Conservation (phyloP, 371 early-diverging fungal genomes). For the Syncephalastrum sp. region DNA sequence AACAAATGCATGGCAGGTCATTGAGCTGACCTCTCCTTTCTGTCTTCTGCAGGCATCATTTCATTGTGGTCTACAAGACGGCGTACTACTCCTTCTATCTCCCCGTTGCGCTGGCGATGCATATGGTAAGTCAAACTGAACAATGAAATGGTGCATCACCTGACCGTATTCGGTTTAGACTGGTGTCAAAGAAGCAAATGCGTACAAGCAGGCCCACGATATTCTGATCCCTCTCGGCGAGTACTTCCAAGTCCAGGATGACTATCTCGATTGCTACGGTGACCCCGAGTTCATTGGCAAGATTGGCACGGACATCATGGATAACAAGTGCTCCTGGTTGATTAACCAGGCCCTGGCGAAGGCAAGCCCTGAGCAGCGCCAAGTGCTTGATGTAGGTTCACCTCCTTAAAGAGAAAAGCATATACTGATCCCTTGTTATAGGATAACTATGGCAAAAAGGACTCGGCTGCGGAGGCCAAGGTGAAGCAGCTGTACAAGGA, state of each 20-base stretch:
- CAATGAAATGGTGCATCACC: not conserved
- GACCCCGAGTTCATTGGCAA: slow-evolving; percentile 93
- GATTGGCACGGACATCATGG: slow-evolving; percentile 98
- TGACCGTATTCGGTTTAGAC: slow-evolving; percentile 32
- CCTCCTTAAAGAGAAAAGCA: not conserved
- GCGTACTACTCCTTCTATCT: slow-evolving; percentile 99
- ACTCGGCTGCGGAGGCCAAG: slow-evolving; percentile 67
- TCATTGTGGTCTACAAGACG: slow-evolving; percentile 97
- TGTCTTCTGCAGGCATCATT: slow-evolving; percentile 62
- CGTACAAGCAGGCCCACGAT: slow-evolving; percentile 77
- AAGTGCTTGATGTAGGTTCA: slow-evolving; percentile 71
- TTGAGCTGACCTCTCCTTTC: no score
- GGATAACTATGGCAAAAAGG: slow-evolving; percentile 90
- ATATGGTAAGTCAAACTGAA: slow-evolving; percentile 58
- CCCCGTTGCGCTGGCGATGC: slow-evolving; percentile 93
- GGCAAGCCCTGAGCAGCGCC: slow-evolving; percentile 79
- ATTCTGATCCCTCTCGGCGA: slow-evolving; percentile 93
- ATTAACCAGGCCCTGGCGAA: slow-evolving; percentile 86
- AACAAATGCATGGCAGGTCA: no score
- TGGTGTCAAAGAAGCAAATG: slow-evolving; percentile 73
- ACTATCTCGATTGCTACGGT: slow-evolving; percentile 94
- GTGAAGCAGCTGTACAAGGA: slow-evolving; percentile 86
- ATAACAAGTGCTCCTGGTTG: slow-evolving; percentile 98
- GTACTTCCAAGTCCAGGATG: slow-evolving; percentile 98
- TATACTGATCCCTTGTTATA: slow-evolving; percentile 10